Evolutionary conservation across 1,139 yeast genomes (phyloP).

Genomic region (Candida glucosophila): DNA sequence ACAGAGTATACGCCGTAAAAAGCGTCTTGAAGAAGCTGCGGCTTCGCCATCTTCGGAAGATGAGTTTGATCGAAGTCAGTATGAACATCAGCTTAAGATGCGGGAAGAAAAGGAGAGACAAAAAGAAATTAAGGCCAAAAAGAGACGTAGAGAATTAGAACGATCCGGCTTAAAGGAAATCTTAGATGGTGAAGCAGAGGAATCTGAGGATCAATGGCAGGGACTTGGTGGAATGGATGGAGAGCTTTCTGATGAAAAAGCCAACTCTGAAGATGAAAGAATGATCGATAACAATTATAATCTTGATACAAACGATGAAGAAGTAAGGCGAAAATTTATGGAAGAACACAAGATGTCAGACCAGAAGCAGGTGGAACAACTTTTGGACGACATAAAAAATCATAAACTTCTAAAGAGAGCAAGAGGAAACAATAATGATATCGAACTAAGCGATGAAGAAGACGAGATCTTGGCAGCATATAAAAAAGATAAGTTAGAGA

Average conservation of each 20-base stretch:
- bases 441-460: slow-evolving; percentile 62
- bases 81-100: slow-evolving; percentile 21
- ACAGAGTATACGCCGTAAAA: background rate
- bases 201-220: slow-evolving; percentile 94
- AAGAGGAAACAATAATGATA: slow-evolving; percentile 45
- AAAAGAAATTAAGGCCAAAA: slow-evolving; percentile 28
- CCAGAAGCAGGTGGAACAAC: slow-evolving; percentile 59
- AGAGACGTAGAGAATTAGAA: slow-evolving; percentile 40
- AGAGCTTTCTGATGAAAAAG: slow-evolving; percentile 52
- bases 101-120: slow-evolving; percentile 33
- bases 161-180: slow-evolving; percentile 43
- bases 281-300: slow-evolving; percentile 72
- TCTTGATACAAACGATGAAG: slow-evolving; percentile 50
- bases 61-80: slow-evolving; percentile 1
- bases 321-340: slow-evolving; percentile 51
- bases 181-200: slow-evolving; percentile 84
- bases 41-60: background rate
- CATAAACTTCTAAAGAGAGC: slow-evolving; percentile 70
- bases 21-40: background rate
- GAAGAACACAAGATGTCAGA: slow-evolving; percentile 67
- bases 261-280: slow-evolving; percentile 69
- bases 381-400: slow-evolving; percentile 73
- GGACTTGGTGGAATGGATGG: slow-evolving; percentile 83
- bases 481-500: slow-evolving; percentile 42
- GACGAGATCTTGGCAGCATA: slow-evolving; percentile 50